These are phyloP conservation scores for Nephromyces sp. DNA, from an alignment of 169 alveolate species.

Conservation along the genomic window DNA sequence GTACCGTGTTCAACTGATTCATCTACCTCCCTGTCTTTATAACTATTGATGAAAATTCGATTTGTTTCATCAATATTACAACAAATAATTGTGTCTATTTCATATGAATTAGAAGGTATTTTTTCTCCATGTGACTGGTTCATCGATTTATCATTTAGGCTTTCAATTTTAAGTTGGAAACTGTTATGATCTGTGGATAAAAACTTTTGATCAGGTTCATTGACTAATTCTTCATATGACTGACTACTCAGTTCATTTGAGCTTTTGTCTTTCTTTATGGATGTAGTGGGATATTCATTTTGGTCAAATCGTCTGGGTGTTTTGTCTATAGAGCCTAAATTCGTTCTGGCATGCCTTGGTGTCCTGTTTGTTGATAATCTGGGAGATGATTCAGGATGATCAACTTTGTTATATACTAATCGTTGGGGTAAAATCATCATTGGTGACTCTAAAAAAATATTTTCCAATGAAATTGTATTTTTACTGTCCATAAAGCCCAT, in stretches of 20 bases:
- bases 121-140: neutral
- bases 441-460: conserved; percentile 33
- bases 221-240: neutral
- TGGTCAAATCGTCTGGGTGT: neutral
- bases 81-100: conserved; percentile 5
- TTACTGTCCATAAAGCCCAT: conserved; percentile 21
- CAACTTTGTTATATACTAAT: conserved; percentile 33
- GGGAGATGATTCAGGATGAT: conserved; percentile 15
- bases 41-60: conserved; percentile 26
- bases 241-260: neutral
- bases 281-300: neutral
- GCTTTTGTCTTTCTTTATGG: neutral
- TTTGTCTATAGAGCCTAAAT: conserved; percentile 21
- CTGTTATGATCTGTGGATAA: neutral
- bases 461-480: conserved; percentile 28
- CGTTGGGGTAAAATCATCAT: conserved; percentile 33
- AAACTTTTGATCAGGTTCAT: too few relatives aligned
- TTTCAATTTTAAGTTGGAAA: neutral
- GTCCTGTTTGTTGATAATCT: conserved; percentile 5
- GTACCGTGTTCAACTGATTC: conserved; percentile 28
- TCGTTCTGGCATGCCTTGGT: conserved; percentile 34
- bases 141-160: neutral
- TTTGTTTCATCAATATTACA: conserved; percentile 21
- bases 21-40: conserved; percentile 24
- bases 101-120: neutral